Evolutionary conservation across 2,329 filamentous ascomycete species (phyloP), one percentile per base, ranked within the genome.

Genomic region (Fusarium sambucinum): DNA sequence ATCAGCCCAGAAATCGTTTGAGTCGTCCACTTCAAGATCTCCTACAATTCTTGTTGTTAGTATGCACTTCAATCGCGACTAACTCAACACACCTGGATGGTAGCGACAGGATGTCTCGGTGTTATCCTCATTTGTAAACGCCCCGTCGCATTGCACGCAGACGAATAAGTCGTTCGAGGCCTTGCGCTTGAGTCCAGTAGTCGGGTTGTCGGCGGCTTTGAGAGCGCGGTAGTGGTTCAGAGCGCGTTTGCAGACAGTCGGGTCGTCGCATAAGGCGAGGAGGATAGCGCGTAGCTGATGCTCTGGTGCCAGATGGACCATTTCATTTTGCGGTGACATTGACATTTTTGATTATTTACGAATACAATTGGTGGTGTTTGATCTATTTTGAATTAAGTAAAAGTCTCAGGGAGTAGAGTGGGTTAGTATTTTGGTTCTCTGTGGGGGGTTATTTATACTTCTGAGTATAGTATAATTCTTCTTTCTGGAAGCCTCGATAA

Each of bases 221-320:
- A 71, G 41, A 2, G 44, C 32, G 10, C 33, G 25, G 9, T 62
- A 56, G 48, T 69, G 59, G 30, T 61, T 38, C 1, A 62, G 46
- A 0, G 66, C 70, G 21, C 51, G 41, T 21, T 16, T 10, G 30
- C 30, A 41, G 16, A 66, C 69, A 0, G 5, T 11, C 1, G 3
- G 1, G 23, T 66, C 59, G 14, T 59, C 46, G 37, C 73, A 74
- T 12, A 73, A 56, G 3, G 59, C 55, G 25, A 59, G 45, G 11
- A 74, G 69, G 17, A 72, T 60, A 25, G 66, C 57, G 5, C 69
- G 72, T 17, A 73, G 14, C 3, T 62, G 52, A 1, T 64, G 45
- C 11, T 72, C 64, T 30, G 67, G 64, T 2, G 71, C 71, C 11
- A 27, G 37, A 12, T 27, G 59, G 19, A 35, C 38, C 44, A 63